Percentiles rank a stretch among this genome's conserved stretches.
Evolutionary conservation across 1,284 basidiomycete genomes (phyloP).

Genomic region (Pholiota adiposa): DNA sequence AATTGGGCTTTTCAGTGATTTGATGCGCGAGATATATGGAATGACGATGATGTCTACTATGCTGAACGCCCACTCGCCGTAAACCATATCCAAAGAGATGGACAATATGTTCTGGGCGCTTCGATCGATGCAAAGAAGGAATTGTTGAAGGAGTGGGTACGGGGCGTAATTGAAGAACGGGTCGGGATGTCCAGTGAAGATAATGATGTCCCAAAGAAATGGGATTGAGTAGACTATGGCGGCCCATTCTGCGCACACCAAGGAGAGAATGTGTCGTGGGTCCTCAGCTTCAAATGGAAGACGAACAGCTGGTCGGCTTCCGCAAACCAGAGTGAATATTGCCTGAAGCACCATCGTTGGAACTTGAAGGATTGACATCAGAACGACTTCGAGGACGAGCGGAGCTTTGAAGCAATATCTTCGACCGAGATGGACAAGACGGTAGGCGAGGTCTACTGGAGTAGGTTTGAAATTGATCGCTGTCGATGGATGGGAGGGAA

Average conservation of each 20-base stretch:
- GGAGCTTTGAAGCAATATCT: neutral
- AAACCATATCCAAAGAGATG: neutral
- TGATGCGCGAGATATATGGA: neutral
- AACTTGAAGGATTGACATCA: neutral
- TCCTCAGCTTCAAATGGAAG: neutral
- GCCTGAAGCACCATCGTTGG: neutral
- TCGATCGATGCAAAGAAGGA: neutral
- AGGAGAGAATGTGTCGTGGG: neutral
- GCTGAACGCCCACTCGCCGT: neutral
- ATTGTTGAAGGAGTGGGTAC: neutral
- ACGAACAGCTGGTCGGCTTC: neutral
- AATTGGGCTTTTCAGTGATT: neutral
- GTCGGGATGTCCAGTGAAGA: neutral
- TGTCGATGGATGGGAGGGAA: no score
- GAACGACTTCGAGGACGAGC: no score
- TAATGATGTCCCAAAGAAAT: neutral
- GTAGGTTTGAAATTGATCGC: no score
- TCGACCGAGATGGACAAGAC: no score
- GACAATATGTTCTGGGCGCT: neutral
- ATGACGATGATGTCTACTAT: neutral
- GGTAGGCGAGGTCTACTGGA: no score
- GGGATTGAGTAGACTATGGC: neutral
- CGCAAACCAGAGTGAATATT: neutral
- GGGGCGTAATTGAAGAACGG: neutral
- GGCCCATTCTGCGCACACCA: neutral